Evolutionary conservation across 2,329 filamentous ascomycete species (phyloP).

Genomic region (Apiospora kogelbergensis): DNA sequence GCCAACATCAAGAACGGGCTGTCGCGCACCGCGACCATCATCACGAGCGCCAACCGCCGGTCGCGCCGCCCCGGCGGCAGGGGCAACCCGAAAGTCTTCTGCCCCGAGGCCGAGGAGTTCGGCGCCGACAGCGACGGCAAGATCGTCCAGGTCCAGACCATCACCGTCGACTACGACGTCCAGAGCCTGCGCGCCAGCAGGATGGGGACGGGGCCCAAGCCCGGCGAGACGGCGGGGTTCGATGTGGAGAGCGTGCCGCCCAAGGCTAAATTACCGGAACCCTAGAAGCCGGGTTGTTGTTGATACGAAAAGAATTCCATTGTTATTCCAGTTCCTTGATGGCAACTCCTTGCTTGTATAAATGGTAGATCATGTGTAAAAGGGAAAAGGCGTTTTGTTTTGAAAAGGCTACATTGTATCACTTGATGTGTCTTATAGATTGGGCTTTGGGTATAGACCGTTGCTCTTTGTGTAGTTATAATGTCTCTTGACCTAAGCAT

Average conservation of each 20-base stretch:
- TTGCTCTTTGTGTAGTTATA: too few species aligned
- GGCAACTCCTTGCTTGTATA: too few species aligned
- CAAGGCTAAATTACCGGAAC: background rate
- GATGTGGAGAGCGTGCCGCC: background rate
- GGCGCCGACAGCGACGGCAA: background rate
- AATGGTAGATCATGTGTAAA: too few species aligned
- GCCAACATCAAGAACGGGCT: background rate
- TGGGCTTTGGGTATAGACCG: too few species aligned
- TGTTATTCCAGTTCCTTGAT: too few species aligned
- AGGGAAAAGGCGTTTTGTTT: too few species aligned
- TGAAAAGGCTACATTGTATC: too few species aligned
- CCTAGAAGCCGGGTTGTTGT: background rate
- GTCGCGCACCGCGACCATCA: conserved; percentile 2
- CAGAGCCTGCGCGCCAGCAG: background rate
- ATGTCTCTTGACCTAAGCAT: too few species aligned
- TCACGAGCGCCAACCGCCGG: background rate
- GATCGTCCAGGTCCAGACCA: conserved; percentile 4
- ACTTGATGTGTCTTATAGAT: too few species aligned
- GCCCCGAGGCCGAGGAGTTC: background rate
- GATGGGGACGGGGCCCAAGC: background rate
- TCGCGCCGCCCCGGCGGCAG: background rate
- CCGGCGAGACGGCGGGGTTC: background rate
- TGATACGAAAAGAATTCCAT: background rate
- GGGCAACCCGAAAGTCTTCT: background rate
- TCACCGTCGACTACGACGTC: background rate